These are phyloP conservation scores for Peziza echinospora DNA, from an alignment of 495 filamentous ascomycete genomes.

Conservation along the genomic window DNA sequence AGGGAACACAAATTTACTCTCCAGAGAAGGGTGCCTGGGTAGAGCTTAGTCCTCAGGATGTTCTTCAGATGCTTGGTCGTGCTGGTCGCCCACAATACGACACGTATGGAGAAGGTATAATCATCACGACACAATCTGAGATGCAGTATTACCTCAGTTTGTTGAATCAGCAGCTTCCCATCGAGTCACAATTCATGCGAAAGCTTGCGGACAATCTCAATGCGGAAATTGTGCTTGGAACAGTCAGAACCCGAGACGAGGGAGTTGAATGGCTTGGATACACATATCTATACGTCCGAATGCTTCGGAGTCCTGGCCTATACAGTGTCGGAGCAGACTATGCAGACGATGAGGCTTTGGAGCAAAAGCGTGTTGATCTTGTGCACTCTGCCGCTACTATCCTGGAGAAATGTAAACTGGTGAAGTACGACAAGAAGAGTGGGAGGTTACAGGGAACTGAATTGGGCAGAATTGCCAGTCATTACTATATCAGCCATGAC, in stretches of 20 bases:
- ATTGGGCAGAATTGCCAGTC: slow-evolving; percentile 81
- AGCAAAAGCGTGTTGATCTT: slow-evolving; percentile 90
- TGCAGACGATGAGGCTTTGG: slow-evolving; percentile 70
- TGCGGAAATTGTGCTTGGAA: slow-evolving; percentile 88
- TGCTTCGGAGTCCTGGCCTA: slow-evolving; percentile 85
- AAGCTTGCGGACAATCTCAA: slow-evolving; percentile 93
- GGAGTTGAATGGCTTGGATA: slow-evolving; percentile 98
- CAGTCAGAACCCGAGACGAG: slow-evolving; percentile 79
- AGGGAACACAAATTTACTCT: slow-evolving; percentile 92
- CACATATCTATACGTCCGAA: slow-evolving; percentile 92
- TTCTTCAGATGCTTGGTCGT: slow-evolving; percentile 95
- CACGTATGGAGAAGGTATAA: slow-evolving; percentile 93
- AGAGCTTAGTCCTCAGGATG: slow-evolving; percentile 90
- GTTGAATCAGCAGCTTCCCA: slow-evolving; percentile 90
- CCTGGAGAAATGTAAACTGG: slow-evolving; percentile 64
- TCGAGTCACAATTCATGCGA: slow-evolving; percentile 87
- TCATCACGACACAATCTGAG: slow-evolving; percentile 86
- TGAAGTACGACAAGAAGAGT: slow-evolving; percentile 89
- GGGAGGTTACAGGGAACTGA: slow-evolving; percentile 80
- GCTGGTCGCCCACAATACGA: slow-evolving; percentile 93
- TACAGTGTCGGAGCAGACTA: slow-evolving; percentile 95
- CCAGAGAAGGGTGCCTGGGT: slow-evolving; percentile 99
- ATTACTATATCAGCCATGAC: slow-evolving; percentile 92
- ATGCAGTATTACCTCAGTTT: slow-evolving; percentile 93
- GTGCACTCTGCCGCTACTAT: slow-evolving; percentile 82